Base-by-base conservation (phyloP, 768 basidiomycete species). In the Suillus bovinus region DNA sequence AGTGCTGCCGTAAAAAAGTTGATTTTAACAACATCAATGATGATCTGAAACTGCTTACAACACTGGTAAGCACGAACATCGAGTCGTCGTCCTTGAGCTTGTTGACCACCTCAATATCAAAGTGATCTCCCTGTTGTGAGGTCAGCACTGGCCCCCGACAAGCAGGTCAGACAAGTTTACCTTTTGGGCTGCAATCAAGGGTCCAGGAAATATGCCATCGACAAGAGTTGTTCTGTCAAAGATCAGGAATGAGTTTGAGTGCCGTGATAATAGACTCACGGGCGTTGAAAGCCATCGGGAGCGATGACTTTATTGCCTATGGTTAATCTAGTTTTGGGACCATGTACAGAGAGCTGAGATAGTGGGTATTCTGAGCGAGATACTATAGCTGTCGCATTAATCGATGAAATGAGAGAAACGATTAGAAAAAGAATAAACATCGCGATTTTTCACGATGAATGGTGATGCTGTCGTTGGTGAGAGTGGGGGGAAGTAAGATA, bases 51-150 rank as follows among this genome's bases (percentile, higher is more conserved):
- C 8, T 33, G 66, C 81, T 64, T 34, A 85, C 84, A 38, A 86
- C 79, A 31, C 79, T 82, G 13, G 86, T 86, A 5, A 70, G 73
- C 46, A 75, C 77, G 34, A 79, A 63, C 84, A 86, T 84, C 0
- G 80, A 74, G 1, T 68, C 68, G 41, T 86, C 81, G 1, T 70
- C n/a, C n/a, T n/a, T 75, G 34, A 86, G 70, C 22, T 66, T 17
- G 63, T 86, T 79, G 9, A 76, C 64, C n/a, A 86, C 82, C 41
- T 82, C 81, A 39, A 86, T 66, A 31, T 63, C 57, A 63, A 83
- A 79, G 34, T 63, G 59, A 41, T 78, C 72, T 3, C 80, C 79
- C 71, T 72, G 53, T 5, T 71, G 75, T 34, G 33, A 52, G n/a
- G 44, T 61, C 52, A 56, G 29, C 42, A 61, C 50, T 39, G 44